Evolutionary conservation across 768 basidiomycete species (phyloP), one percentile per base, ranked within the genome.

Genomic region (Kwoniella newhampshirensis): DNA sequence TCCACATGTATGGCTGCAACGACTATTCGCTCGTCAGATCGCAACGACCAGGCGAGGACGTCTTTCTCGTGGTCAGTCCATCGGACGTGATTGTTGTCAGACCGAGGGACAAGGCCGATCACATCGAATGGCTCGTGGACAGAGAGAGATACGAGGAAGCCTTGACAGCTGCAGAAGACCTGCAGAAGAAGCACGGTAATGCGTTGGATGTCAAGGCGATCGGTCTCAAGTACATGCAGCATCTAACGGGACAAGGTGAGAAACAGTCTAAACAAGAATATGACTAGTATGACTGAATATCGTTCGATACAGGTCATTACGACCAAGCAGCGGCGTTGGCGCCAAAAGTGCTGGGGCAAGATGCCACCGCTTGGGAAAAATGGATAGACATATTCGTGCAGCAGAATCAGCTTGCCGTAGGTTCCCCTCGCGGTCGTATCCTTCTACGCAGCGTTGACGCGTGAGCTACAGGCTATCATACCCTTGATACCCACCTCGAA

Each of bases 381-480:
- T 96, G 89, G 89, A 88, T 97, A 68, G 94, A 96, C 67, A 79
- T 83, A 13, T 98, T 94, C 71, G 88, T 87, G 1, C 85, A 91
- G 73, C 83, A 86, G 65, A 81, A 83, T 23, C 85, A 91, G 55
- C 78, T 97, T 15, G 85, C 88, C 76, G 91, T 89, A 58, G 21
- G 82, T 75, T 20, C 2, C 21, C 15, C 44, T n/a, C 49, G 21
- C 25, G 7, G 20, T 30, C 43, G 18, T 64, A 30, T 59, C 41
- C 30, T 5, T 6, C 23, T 7, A 44, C 13, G 6, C 32, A 27
- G 27, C 12, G 12, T 6, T 48, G 27, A 1, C 27, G 35, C n/a
- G 12, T 27, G 13, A 26, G 3, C 51, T 30, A 4, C 63, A 94
- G 90, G 81, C 83, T 4, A 88, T 97, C 57, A 91, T 96, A 35